A percentile compares a stretch with the other conserved stretches of the same genome.
phyloP scores from a whole-genome alignment of 2,329 filamentous ascomycete species.

The Bipolaris oryzae region DNA sequence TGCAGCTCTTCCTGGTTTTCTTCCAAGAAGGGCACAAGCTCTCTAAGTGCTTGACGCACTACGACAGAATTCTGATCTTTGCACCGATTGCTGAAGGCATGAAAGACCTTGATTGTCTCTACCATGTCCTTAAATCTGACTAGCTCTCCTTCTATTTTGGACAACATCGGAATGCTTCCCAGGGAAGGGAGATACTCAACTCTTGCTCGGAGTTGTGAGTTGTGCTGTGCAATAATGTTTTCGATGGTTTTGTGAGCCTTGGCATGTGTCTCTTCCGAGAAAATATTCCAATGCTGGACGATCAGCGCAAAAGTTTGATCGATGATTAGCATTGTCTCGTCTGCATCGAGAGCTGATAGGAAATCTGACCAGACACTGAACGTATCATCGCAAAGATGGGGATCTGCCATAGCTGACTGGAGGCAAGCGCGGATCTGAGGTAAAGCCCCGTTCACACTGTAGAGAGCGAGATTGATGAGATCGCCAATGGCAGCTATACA shows the following conservation, averaged over 20 bases:
- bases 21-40: slow-evolving; percentile 76
- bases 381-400: slow-evolving; percentile 75
- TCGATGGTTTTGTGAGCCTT: slow-evolving; percentile 68
- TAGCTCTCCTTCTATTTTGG: slow-evolving; percentile 70
- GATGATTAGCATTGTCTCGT: slow-evolving; percentile 78
- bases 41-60: slow-evolving; percentile 77
- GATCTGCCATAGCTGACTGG: slow-evolving; percentile 77
- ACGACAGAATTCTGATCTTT: slow-evolving; percentile 85
- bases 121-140: slow-evolving; percentile 67
- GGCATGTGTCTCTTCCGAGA: slow-evolving; percentile 66
- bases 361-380: slow-evolving; percentile 86
- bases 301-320: slow-evolving; percentile 91
- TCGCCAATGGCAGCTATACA: slow-evolving; percentile 85
- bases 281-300: slow-evolving; percentile 74
- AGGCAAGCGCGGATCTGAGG: slow-evolving; percentile 96
- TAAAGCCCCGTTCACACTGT: slow-evolving; percentile 76
- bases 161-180: slow-evolving; percentile 70
- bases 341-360: slow-evolving; percentile 70
- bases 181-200: slow-evolving; percentile 82
- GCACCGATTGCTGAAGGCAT: slow-evolving; percentile 74
- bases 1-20: slow-evolving; percentile 79
- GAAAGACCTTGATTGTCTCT: slow-evolving; percentile 69
- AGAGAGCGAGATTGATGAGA: slow-evolving; percentile 78
- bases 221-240: slow-evolving; percentile 68
- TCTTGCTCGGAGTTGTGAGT: slow-evolving; percentile 65